Evolutionary conservation across 2,329 filamentous ascomycete species (phyloP), one percentile per base, ranked within the genome.

Genomic region (Teratosphaeriaceae sp.): DNA sequence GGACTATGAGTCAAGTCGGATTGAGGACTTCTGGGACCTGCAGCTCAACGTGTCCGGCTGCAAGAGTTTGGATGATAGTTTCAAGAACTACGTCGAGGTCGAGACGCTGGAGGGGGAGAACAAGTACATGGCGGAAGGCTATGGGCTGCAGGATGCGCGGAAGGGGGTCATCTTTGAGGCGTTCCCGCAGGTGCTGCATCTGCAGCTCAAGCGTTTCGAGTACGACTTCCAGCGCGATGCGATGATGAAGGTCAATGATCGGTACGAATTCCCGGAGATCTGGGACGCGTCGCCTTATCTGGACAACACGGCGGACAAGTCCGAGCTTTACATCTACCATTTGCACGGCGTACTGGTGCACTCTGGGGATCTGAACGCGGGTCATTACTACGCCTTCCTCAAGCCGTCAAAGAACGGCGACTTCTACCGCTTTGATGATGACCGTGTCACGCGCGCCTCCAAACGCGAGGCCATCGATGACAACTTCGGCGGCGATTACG

Each of bases 21-120:
- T 92, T 52, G 92, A 98, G 65, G 94, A 98, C 56, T 98, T 96
- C 64, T 98, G 92, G 92, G 92, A 98, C 62, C 87, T 98, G 47
- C 92, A 98, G 63, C 78, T 98, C 54, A 98, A 97, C 54, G 94
- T 98, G 39, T 85, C 85, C 50, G 89, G 88, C 23, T 96, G 95
- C 73, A 88, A 87, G 68, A 90, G 85, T 48, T 72, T 98, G 23
- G 84, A 94, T 50, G 88, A 94, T 57, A 97, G 90, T 60, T 97
- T 98, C 72, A 82, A 82, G 61, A 89, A 97, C 65, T 98, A 98
- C 62, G 84, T 98, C 54, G 84, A 94, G 59, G 90, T 96, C 26
- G 92, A 98, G 66, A 94, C 89, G 24, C 83, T 98, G 65, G 89
- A 97, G 53, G 92, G 92, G 30, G 94, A 98, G 63, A 98, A 98